Conservation (phyloP, 495 filamentous ascomycete genomes). For the Rusavskia elegans region DNA sequence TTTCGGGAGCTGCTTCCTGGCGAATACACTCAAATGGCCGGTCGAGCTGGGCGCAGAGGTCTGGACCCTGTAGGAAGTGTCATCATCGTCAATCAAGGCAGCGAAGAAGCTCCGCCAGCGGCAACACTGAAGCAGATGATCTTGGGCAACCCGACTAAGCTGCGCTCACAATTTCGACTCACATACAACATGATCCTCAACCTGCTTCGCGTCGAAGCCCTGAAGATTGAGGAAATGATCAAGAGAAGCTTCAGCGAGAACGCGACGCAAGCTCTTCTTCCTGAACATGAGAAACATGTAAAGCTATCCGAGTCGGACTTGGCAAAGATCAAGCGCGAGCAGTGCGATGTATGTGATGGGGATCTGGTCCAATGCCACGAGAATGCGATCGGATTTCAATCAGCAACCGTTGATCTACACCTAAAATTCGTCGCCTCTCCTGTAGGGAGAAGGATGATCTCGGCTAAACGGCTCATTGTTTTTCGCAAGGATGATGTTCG, state of each 20-base stretch:
- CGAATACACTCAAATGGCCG: constrained; percentile 98
- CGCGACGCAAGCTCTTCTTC: constrained; percentile 88
- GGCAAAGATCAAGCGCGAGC: constrained; percentile 71
- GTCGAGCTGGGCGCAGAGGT: constrained; percentile 82
- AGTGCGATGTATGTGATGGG: constrained; percentile 67
- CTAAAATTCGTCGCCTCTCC: constrained; percentile 53
- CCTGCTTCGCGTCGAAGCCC: constrained; percentile 80
- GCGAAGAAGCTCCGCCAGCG: constrained; percentile 77
- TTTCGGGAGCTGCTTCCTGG: constrained; percentile 88
- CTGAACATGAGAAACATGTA: constrained; percentile 87
- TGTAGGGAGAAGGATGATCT: constrained; percentile 65
- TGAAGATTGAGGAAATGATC: constrained; percentile 99
- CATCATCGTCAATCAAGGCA: constrained; percentile 72
- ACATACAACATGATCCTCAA: constrained; percentile 99
- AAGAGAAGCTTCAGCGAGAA: constrained; percentile 98
- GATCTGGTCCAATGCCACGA: constrained; percentile 67
- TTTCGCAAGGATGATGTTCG: constrained; percentile 60
- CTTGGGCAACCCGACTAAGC: constrained; percentile 84
- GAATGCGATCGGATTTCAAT: constrained; percentile 60
- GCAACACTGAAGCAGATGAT: constrained; percentile 80
- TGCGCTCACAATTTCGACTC: constrained; percentile 87
- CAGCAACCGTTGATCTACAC: constrained; percentile 58
- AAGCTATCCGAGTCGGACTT: constrained; percentile 86
- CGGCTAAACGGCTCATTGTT: constrained; percentile 55
- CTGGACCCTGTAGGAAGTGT: constrained; percentile 86